Conservation (phyloP, 306 rosid species). For the Trichosanthes cucumerina region DNA sequence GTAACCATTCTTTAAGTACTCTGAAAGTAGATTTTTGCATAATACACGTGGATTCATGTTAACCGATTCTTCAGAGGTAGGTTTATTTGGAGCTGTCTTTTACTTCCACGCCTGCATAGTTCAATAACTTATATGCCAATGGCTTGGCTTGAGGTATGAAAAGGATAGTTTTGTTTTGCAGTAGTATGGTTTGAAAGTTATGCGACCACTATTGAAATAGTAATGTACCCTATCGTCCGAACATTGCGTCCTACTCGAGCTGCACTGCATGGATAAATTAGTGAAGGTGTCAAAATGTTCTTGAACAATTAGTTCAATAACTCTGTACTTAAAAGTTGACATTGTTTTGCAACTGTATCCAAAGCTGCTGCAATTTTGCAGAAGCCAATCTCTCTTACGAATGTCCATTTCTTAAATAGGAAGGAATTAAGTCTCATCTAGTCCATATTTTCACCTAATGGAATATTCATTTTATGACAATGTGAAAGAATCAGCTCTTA, state of each 20-base stretch:
- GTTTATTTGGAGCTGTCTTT: background rate
- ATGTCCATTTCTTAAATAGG: background rate
- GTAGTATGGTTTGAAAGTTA: background rate
- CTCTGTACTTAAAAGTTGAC: background rate
- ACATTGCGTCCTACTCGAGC: background rate
- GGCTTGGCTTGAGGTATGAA: background rate
- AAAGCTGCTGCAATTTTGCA: conserved; percentile 4
- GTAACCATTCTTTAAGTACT: conserved; percentile 13
- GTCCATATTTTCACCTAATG: background rate
- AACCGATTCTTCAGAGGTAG: background rate
- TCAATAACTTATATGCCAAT: background rate
- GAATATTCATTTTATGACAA: background rate
- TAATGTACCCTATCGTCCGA: background rate
- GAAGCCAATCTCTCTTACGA: background rate
- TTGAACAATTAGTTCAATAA: background rate
- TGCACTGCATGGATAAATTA: background rate
- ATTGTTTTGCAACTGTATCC: conserved; percentile 1
- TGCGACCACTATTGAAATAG: background rate
- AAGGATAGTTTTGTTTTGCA: background rate
- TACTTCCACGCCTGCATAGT: background rate
- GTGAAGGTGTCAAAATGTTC: background rate
- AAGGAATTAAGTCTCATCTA: background rate
- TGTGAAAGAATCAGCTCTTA: background rate
- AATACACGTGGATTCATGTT: background rate
- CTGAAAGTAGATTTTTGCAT: background rate